Conservation (phyloP, 2,329 filamentous ascomycete genomes). For the Dactylonectria estremocensis region DNA sequence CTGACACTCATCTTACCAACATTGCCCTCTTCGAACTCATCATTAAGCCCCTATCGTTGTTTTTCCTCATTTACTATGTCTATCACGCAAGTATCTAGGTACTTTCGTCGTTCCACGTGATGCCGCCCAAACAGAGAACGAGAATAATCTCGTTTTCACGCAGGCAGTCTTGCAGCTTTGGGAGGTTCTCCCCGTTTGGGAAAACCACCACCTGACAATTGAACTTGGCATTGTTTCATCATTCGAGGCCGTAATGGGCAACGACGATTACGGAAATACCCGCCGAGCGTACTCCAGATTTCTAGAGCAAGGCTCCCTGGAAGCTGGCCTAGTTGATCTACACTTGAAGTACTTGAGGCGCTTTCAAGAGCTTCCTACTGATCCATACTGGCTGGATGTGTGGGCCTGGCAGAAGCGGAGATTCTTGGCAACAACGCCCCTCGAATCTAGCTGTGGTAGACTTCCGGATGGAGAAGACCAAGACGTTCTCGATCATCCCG, state of each 20-base stretch:
- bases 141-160: conserved; percentile 6
- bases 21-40: too few relatives aligned
- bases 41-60: too few relatives aligned
- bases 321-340: not conserved
- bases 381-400: not conserved
- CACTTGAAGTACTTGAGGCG: conserved; percentile 1
- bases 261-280: not conserved
- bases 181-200: conserved; percentile 30
- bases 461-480: conserved; percentile 7
- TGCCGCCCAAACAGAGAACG: too few relatives aligned
- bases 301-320: not conserved
- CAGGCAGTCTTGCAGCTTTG: conserved; percentile 17
- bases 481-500: not conserved
- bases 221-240: conserved; percentile 30
- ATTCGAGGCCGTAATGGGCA: not conserved
- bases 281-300: not conserved
- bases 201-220: conserved; percentile 22
- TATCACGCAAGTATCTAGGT: too few relatives aligned
- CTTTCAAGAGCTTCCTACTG: conserved; percentile 14
- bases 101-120: too few relatives aligned
- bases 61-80: too few relatives aligned
- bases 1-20: too few relatives aligned
- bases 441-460: conserved; percentile 10
- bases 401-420: conserved; percentile 18
- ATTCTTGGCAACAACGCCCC: conserved; percentile 7